Evolutionary conservation across 140 eudicot genomes (phyloP).

Genomic region (Bidens hawaiensis): DNA sequence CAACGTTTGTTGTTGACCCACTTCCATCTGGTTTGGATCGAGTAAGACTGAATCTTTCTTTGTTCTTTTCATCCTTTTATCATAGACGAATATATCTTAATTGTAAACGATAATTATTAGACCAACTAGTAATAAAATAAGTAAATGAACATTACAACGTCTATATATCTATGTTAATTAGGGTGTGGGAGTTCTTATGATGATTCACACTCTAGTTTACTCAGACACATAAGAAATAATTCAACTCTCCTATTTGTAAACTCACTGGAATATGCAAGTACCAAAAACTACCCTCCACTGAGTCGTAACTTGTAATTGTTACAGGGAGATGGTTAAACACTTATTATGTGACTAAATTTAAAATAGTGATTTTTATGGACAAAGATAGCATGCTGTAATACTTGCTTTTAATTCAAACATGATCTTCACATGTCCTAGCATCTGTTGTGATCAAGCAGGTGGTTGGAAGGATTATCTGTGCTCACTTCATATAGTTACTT

Average conservation of each 20-base stretch:
- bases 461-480: neutral
- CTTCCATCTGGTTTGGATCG: constrained; percentile 82
- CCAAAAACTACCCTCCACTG: neutral
- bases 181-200: neutral
- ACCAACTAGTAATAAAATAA: neutral
- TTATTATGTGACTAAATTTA: neutral
- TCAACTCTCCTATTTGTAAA: neutral
- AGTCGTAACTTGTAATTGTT: neutral
- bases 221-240: neutral
- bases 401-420: too few relatives aligned
- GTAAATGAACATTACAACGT: neutral
- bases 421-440: too few relatives aligned
- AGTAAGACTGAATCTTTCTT: constrained; percentile 40
- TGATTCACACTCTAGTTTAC: neutral
- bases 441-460: neutral
- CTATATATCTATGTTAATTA: neutral
- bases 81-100: neutral
- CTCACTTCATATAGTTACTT: neutral
- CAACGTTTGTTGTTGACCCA: constrained; percentile 78
- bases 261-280: neutral
- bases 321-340: neutral
- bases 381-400: too few relatives aligned
- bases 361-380: neutral
- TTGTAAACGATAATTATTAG: neutral
- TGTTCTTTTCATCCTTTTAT: neutral